These are phyloP conservation scores for Hymenoscyphus salicellus DNA, from an alignment of 2,329 filamentous ascomycete genomes.

Conservation along the genomic window DNA sequence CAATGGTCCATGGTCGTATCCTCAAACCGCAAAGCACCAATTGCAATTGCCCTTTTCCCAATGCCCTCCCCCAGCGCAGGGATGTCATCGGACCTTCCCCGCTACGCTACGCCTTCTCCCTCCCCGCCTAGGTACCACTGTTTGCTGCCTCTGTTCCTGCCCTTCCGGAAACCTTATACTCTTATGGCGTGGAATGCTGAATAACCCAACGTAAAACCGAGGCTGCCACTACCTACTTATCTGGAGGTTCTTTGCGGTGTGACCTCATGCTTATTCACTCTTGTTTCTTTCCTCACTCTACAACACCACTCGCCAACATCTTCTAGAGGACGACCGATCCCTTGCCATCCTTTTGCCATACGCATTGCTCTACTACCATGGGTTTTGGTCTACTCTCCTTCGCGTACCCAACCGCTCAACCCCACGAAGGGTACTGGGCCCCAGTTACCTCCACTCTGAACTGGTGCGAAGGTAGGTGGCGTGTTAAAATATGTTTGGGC, in stretches of 20 bases:
- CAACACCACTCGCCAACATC: not conserved
- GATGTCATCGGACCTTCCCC: not conserved
- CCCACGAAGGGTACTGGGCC: constrained; percentile 35
- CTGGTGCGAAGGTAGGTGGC: constrained; percentile 76
- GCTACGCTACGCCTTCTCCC: too few relatives aligned
- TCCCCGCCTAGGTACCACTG: too few relatives aligned
- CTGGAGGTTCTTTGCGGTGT: not conserved
- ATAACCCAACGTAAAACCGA: not conserved
- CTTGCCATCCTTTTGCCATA: not conserved
- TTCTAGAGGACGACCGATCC: not conserved
- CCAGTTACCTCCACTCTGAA: constrained; percentile 46
- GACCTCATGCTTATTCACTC: constrained; percentile 1
- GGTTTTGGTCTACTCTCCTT: constrained; percentile 28
- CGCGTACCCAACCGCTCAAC: constrained; percentile 35
- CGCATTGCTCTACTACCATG: constrained; percentile 21
- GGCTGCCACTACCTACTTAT: not conserved
- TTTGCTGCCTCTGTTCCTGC: not conserved
- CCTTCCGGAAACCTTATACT: not conserved
- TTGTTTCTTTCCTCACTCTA: not conserved
- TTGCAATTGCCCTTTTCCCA: too few relatives aligned
- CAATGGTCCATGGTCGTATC: not conserved
- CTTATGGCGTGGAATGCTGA: constrained; percentile 12
- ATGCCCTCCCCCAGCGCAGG: too few relatives aligned
- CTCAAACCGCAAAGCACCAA: too few relatives aligned
- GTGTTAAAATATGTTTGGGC: too few relatives aligned